Evolutionary conservation across 2,329 filamentous ascomycete genomes (phyloP), one percentile per base, ranked within the genome.

Genomic region (Penicillium sp.): DNA sequence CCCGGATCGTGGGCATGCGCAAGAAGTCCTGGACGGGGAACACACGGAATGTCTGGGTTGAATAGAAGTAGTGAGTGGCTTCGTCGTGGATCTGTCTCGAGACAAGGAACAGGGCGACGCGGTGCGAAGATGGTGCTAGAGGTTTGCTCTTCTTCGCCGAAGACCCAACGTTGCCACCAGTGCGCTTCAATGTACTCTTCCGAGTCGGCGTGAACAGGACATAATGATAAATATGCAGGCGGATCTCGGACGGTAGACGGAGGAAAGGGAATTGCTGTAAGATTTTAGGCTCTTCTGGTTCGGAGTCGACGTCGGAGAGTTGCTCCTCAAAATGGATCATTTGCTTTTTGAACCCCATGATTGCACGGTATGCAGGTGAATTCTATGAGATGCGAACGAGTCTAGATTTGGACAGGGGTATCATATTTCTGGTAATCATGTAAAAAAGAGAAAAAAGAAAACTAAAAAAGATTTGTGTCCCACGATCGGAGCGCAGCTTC

Each of bases 21-120:
- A 70, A 79, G 53, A 79, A 79, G 43, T 81, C 78, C 64, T 83
- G 79, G 26, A 81, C 72, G 1, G 77, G 78, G 61, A 83, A 82
- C 31, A 83, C 68, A 42, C 80, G 79, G 63, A 84, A 83, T 7
- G 76, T 81, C 60, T 81, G 79, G 18, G 71, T 69, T 40, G 77
- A 74, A 69, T 82, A 83, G 67, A 82, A 82, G 58, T 78, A 71
- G 53, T 77, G 73, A 44, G 74, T 76, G 6, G 80, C 79, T 69
- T 84, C 81, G 29, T 78, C 70, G 66, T 83, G 79, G 60, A 81
- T 73, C 39, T 72, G 76, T 18, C 68, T 72, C 43, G 70, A 78
- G 16, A 68, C 67, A 5, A 76, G 67, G 53, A 79, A 77, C 14
- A 79, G 62, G 5, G 69, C 65, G 31, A 78, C 60, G 39, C 74